Percentiles rank a stretch among this genome's conserved stretches.
Evolutionary conservation across 805 yeast genomes (phyloP).

Genomic region (Peterozyma toletana): DNA sequence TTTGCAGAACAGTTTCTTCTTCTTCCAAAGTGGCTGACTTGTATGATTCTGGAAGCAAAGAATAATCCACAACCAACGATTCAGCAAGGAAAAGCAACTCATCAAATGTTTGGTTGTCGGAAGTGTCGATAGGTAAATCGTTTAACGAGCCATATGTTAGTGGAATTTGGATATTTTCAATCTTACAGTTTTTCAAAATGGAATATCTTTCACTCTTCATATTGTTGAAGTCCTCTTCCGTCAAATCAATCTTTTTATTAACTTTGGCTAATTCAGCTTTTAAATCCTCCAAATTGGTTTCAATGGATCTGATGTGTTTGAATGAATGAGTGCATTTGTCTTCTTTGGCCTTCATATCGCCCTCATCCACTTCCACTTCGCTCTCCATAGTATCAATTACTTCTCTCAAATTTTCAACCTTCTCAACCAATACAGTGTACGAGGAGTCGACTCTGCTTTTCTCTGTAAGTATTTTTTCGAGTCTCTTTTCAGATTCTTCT

Average conservation of each 20-base stretch:
- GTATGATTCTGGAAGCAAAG: slow-evolving; percentile 33
- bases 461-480: slow-evolving; percentile 34
- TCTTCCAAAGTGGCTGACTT: slow-evolving; percentile 20
- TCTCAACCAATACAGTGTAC: slow-evolving; percentile 22
- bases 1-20: slow-evolving; percentile 21
- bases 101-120: slow-evolving; percentile 20
- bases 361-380: slow-evolving; percentile 30
- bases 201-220: slow-evolving; percentile 48
- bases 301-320: neutral
- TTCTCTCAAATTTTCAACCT: slow-evolving; percentile 22
- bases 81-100: slow-evolving; percentile 26
- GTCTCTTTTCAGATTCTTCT: slow-evolving; percentile 40
- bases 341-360: slow-evolving; percentile 27
- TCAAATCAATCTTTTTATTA: slow-evolving; percentile 26
- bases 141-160: slow-evolving; percentile 53
- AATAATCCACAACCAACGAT: slow-evolving; percentile 49
- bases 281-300: slow-evolving; percentile 15
- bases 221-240: slow-evolving; percentile 49
- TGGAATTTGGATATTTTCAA: slow-evolving; percentile 64
- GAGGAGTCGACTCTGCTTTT: slow-evolving; percentile 26
- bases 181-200: slow-evolving; percentile 63
- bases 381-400: slow-evolving; percentile 31
- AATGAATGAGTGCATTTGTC: slow-evolving; percentile 2
- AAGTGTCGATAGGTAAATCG: slow-evolving; percentile 52
- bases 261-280: slow-evolving; percentile 22